These are phyloP conservation scores for Claviceps sp. DNA, from an alignment of 2,329 filamentous ascomycete genomes.

Conservation along the genomic window DNA sequence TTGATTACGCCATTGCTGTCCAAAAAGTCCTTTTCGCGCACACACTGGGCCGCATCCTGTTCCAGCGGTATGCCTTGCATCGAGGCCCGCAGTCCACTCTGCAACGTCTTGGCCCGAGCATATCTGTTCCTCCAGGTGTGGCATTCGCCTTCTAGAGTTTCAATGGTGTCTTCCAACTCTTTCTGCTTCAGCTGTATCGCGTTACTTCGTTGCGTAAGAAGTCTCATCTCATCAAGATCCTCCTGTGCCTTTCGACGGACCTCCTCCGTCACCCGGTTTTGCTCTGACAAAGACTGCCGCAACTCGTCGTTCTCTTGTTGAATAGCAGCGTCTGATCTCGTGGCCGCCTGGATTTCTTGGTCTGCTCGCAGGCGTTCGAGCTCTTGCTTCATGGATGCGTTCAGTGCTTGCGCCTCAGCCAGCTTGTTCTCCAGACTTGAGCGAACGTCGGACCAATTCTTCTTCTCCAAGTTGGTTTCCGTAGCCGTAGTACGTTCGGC, in stretches of 20 bases:
- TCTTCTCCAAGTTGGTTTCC: constrained; percentile 47
- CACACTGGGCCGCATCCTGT: constrained; percentile 54
- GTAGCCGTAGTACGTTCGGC: constrained; percentile 41
- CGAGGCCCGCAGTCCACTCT: constrained; percentile 67
- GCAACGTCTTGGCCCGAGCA: constrained; percentile 73
- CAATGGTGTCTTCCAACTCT: constrained; percentile 60
- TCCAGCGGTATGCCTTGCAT: constrained; percentile 61
- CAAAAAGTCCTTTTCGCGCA: constrained; percentile 53
- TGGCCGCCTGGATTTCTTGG: constrained; percentile 10
- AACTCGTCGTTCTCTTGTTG: constrained; percentile 58
- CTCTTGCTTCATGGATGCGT: constrained; percentile 66
- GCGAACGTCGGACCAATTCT: constrained; percentile 56
- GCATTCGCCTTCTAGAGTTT: constrained; percentile 67
- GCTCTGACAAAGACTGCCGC: constrained; percentile 51
- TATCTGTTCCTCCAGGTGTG: constrained; percentile 87
- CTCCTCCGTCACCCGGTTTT: constrained; percentile 74
- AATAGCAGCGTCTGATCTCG: constrained; percentile 37
- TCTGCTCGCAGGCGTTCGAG: constrained; percentile 60
- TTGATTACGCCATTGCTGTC: constrained; percentile 67
- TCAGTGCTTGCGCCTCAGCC: constrained; percentile 60
- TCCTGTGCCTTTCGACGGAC: constrained; percentile 72
- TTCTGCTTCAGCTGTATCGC: constrained; percentile 72
- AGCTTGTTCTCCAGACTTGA: constrained; percentile 60
- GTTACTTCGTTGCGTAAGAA: constrained; percentile 67
- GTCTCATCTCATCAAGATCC: constrained; percentile 81